phyloP scores from a whole-genome alignment of 306 rosid genomes.

The Glycine latifolia region DNA sequence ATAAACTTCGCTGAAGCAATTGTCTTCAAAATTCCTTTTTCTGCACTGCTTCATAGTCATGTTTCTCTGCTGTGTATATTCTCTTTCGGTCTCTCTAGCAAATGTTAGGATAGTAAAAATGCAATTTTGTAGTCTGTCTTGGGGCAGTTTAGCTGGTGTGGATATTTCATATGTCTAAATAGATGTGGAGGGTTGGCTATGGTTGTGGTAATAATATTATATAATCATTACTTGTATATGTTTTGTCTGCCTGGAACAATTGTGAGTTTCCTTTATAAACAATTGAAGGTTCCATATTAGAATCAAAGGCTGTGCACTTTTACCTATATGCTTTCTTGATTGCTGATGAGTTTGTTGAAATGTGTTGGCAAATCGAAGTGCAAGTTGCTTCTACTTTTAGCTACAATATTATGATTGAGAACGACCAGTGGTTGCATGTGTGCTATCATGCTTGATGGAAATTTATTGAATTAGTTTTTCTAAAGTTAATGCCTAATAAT shows the following conservation, averaged over 20 bases:
- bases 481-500: background rate
- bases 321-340: conserved; percentile 17
- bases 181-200: conserved; percentile 40
- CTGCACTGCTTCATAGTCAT: conserved; percentile 24
- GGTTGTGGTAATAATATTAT: conserved; percentile 55
- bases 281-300: conserved; percentile 32
- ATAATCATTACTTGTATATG: conserved; percentile 60
- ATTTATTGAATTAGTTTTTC: background rate
- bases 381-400: background rate
- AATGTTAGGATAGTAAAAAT: conserved; percentile 54
- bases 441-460: background rate
- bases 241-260: conserved; percentile 45
- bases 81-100: conserved; percentile 46
- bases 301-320: conserved; percentile 14
- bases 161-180: conserved; percentile 57
- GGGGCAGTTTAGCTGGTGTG: conserved; percentile 64
- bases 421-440: background rate
- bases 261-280: conserved; percentile 31
- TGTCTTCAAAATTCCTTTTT: conserved; percentile 6
- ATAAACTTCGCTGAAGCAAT: conserved; percentile 73
- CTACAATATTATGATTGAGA: background rate
- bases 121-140: conserved; percentile 71
- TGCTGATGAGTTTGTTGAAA: background rate
- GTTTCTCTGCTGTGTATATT: conserved; percentile 59
- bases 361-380: background rate